Evolutionary conservation across 345 rosid genomes (phyloP).

Genomic region (Eucalyptus shirleyi): DNA sequence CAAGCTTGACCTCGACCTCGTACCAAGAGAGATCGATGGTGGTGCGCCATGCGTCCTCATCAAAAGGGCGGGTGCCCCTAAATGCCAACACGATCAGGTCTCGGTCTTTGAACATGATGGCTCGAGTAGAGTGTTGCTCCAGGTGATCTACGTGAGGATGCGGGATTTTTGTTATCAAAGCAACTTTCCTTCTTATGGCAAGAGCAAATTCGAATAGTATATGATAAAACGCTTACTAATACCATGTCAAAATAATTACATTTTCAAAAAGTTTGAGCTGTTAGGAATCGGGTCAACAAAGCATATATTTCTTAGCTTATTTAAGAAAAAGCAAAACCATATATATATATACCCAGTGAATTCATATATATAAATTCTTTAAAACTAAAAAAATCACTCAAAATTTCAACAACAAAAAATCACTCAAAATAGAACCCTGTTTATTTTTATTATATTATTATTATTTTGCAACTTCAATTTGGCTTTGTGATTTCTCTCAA

Average conservation of each 20-base stretch:
- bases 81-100: slow-evolving; percentile 25
- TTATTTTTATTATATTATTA: not conserved
- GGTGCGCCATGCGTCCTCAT: slow-evolving; percentile 33
- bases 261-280: not conserved
- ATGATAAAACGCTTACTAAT: not conserved
- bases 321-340: no score
- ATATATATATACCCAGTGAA: not conserved
- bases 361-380: not conserved
- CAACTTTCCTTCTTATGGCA: not conserved
- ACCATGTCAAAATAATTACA: not conserved
- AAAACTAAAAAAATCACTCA: not conserved
- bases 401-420: not conserved
- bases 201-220: not conserved
- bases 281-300: not conserved
- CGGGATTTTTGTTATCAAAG: not conserved
- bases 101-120: slow-evolving; percentile 12
- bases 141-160: slow-evolving; percentile 9
- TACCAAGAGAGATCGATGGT: slow-evolving; percentile 35
- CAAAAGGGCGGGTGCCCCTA: slow-evolving; percentile 33
- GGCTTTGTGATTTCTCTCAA: not conserved
- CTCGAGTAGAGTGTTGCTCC: slow-evolving; percentile 7
- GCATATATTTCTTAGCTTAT: not conserved
- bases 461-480: not conserved
- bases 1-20: not conserved
- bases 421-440: not conserved